A percentile compares a stretch with the other conserved stretches of the same genome.
Evolutionary conservation across 139 green algal genomes (phyloP).

Genomic region (Closterium sp.): DNA sequence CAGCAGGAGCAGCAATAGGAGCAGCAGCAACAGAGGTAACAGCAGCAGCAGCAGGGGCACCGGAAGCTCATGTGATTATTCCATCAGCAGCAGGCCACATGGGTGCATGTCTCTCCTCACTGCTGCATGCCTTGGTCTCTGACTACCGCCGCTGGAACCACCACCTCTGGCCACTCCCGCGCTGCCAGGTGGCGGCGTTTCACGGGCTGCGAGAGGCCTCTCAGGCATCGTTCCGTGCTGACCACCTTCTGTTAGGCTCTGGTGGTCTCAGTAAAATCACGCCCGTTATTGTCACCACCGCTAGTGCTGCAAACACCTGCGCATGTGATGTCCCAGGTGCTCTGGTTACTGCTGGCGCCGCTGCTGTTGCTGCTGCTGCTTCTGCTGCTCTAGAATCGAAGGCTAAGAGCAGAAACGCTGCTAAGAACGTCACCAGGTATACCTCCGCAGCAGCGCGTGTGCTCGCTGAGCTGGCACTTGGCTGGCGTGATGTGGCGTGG

Average conservation of each 20-base stretch:
- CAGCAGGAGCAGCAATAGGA: no score
- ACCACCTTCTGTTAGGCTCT: neutral
- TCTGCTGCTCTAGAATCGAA: no score
- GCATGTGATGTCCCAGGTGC: neutral
- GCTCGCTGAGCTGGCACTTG: neutral
- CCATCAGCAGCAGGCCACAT: neutral
- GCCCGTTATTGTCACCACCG: neutral
- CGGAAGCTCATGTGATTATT: no score
- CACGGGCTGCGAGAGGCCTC: neutral
- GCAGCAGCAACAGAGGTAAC: neutral
- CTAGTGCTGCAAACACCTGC: neutral
- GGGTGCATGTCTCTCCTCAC: neutral
- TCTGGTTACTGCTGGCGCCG: neutral
- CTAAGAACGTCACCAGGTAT: neutral
- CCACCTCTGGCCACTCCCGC: neutral
- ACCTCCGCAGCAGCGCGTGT: neutral
- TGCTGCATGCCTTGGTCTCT: neutral
- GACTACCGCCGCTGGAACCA: neutral
- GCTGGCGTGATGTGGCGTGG: neutral
- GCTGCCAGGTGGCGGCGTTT: neutral
- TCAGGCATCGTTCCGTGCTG: neutral
- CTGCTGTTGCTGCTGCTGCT: neutral
- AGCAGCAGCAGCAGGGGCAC: neutral
- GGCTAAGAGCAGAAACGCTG: neutral
- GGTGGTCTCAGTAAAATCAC: neutral